phyloP scores from a whole-genome alignment of 768 basidiomycete genomes.

The Mrakia frigida region DNA sequence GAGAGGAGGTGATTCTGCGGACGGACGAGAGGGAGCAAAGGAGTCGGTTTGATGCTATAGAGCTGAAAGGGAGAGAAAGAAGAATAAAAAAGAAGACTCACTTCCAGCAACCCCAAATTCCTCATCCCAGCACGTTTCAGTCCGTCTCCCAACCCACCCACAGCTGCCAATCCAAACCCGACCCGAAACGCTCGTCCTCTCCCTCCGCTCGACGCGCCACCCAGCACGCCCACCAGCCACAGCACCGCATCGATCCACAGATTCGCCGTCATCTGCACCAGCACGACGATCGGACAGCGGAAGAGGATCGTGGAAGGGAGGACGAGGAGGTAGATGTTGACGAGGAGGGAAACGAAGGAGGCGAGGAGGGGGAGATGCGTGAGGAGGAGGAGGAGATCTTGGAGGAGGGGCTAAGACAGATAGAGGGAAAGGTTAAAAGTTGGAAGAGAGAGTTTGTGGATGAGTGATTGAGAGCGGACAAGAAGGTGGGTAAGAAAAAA shows the following conservation, averaged over 20 bases:
- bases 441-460: too few relatives aligned
- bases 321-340: not conserved
- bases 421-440: not conserved
- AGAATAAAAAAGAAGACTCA: not conserved
- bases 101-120: not conserved
- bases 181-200: not conserved
- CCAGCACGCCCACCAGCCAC: not conserved
- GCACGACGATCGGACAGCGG: not conserved
- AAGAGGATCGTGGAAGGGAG: not conserved
- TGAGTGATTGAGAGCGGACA: not conserved
- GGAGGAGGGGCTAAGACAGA: not conserved
- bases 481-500: not conserved
- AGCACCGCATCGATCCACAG: not conserved
- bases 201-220: not conserved
- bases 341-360: constrained; percentile 1
- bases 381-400: not conserved
- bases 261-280: not conserved
- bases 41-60: not conserved
- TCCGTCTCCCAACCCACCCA: not conserved
- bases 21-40: not conserved
- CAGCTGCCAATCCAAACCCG: not conserved
- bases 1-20: not conserved
- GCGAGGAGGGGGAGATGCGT: constrained; percentile 1
- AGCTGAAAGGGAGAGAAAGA: not conserved
- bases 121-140: not conserved